Conservation (phyloP, 306 rosid species). For the Castanea crenata region DNA sequence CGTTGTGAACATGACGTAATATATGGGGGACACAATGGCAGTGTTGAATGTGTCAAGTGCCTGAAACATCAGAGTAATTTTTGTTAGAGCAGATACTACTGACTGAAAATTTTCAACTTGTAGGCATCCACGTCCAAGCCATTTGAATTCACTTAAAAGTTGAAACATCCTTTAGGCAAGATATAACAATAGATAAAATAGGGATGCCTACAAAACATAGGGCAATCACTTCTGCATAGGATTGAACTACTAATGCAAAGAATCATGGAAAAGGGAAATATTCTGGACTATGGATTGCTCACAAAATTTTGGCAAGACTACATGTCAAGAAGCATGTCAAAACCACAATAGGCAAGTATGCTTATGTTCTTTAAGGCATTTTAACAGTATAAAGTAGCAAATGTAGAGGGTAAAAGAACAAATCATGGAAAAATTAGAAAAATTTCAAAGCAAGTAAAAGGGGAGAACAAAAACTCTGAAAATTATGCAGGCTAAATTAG, state of each 20-base stretch:
- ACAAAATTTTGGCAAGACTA: neutral
- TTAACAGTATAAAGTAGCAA: neutral
- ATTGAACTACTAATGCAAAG: neutral
- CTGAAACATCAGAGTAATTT: slow-evolving; percentile 40
- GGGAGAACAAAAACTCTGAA: neutral
- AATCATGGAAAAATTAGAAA: neutral
- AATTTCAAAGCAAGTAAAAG: neutral
- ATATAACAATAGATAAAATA: neutral
- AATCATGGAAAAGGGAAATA: neutral
- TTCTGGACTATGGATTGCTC: neutral
- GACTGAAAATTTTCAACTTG: neutral
- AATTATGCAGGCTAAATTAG: slow-evolving; percentile 7
- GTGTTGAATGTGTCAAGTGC: slow-evolving; percentile 96
- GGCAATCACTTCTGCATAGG: neutral
- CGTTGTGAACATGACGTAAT: slow-evolving; percentile 84
- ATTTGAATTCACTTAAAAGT: neutral
- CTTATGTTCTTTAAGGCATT: neutral
- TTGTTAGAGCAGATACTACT: slow-evolving; percentile 17
- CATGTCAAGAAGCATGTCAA: neutral
- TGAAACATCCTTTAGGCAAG: slow-evolving; percentile 13
- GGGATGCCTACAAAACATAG: neutral
- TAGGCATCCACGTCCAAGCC: neutral
- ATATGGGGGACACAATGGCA: slow-evolving; percentile 81
- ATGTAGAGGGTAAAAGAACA: neutral
- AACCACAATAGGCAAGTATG: neutral